Percentiles rank a stretch among this genome's conserved stretches.
These are phyloP conservation scores for Paramecium tetraurelia DNA, from an alignment of 73 alveolate species.

Conservation along the genomic window DNA sequence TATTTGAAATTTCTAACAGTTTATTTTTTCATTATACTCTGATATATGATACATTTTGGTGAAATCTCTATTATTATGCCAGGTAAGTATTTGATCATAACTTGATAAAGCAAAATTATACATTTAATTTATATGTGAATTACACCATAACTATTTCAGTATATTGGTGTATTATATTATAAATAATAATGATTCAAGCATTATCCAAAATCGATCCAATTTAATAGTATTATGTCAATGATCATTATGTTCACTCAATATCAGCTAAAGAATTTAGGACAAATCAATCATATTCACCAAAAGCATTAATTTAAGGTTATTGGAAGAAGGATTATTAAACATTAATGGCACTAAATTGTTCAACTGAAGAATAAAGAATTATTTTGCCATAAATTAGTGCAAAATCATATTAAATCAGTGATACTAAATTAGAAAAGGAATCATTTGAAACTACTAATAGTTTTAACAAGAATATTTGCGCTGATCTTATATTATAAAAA, in stretches of 20 bases:
- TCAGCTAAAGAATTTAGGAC: not conserved
- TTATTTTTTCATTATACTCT: not conserved
- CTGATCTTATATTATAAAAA: not conserved
- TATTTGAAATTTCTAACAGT: not conserved
- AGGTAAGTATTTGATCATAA: not conserved
- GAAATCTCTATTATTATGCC: not conserved
- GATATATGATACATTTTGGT: not conserved
- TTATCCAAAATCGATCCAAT: not conserved
- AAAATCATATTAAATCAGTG: not conserved
- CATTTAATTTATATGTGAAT: not conserved
- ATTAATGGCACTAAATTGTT: not conserved
- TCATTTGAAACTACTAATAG: not conserved
- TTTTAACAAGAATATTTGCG: not conserved
- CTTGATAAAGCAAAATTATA: not conserved
- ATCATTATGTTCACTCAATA: constrained; percentile 2
- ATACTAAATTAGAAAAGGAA: not conserved
- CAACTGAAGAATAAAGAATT: not conserved
- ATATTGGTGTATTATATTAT: not conserved
- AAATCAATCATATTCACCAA: constrained; percentile 4
- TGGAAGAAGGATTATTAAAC: constrained; percentile 1
- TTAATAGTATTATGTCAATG: not conserved
- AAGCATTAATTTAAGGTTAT: not conserved
- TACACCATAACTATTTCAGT: not conserved
- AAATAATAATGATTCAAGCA: constrained; percentile 26
- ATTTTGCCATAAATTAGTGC: not conserved